Conservation (phyloP, 805 yeast species). For the Kazachstania kunashirensis region DNA sequence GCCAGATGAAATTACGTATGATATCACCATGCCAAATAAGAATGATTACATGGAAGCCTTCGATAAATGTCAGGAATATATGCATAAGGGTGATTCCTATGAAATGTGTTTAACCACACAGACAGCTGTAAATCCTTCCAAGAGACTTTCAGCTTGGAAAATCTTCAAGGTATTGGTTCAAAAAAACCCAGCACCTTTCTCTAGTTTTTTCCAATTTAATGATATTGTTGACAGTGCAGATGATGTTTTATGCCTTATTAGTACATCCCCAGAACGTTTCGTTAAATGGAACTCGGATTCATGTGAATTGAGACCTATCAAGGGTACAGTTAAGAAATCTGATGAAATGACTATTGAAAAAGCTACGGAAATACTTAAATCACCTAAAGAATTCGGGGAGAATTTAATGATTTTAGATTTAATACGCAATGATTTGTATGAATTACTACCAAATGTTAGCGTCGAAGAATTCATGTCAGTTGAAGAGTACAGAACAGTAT, state of each 20-base stretch:
- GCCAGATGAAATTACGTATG: slow-evolving; percentile 21
- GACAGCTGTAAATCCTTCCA: slow-evolving; percentile 48
- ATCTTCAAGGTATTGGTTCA: slow-evolving; percentile 62
- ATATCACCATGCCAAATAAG: slow-evolving; percentile 42
- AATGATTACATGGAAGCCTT: slow-evolving; percentile 47
- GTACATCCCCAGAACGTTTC: slow-evolving; percentile 93
- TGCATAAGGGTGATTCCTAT: slow-evolving; percentile 80
- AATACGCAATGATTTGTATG: slow-evolving; percentile 82
- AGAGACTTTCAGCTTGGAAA: slow-evolving; percentile 55
- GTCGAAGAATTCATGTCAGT: slow-evolving; percentile 80
- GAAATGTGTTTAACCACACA: slow-evolving; percentile 84
- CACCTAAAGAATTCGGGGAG: slow-evolving; percentile 92
- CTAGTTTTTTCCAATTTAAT: slow-evolving; percentile 62
- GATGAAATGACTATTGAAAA: slow-evolving; percentile 41
- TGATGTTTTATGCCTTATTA: slow-evolving; percentile 41
- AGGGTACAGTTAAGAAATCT: slow-evolving; percentile 81
- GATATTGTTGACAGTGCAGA: slow-evolving; percentile 41
- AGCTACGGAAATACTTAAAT: slow-evolving; percentile 57
- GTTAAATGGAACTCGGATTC: slow-evolving; percentile 56
- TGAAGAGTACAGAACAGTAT: slow-evolving; percentile 87
- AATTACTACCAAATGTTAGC: slow-evolving; percentile 51
- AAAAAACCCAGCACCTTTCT: slow-evolving; percentile 87
- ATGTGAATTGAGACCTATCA: slow-evolving; percentile 87
- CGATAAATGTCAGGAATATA: slow-evolving; percentile 50
- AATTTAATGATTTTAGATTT: slow-evolving; percentile 94